Evolutionary conservation across 139 green algal genomes (phyloP).

Genomic region (Micractinium sp.): DNA sequence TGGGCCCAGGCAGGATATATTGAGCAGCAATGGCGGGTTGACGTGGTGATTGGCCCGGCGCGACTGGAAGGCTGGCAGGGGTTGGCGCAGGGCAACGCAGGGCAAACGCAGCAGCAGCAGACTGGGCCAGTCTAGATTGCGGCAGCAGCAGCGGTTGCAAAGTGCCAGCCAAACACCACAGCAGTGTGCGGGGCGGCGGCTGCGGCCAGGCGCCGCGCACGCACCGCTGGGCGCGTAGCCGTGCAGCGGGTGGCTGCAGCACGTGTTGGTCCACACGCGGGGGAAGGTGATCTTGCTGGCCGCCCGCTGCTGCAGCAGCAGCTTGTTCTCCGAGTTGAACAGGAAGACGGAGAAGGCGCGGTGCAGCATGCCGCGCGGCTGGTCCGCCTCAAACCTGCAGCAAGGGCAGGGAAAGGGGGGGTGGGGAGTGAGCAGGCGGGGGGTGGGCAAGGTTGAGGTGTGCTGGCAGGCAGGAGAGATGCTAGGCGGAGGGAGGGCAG

Average conservation of each 20-base stretch:
- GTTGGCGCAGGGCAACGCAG: not conserved
- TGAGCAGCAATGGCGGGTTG: too few relatives aligned
- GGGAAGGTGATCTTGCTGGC: slow-evolving; percentile 96
- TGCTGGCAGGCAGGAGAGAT: not conserved
- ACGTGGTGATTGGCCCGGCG: too few relatives aligned
- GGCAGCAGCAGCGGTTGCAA: too few relatives aligned
- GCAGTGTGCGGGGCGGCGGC: too few relatives aligned
- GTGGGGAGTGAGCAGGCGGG: not conserved
- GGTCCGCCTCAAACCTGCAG: slow-evolving; percentile 44
- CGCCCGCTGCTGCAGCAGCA: slow-evolving; percentile 93
- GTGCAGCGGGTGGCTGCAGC: slow-evolving; percentile 94
- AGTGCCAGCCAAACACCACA: too few relatives aligned
- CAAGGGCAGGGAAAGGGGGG: not conserved
- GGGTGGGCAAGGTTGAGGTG: not conserved
- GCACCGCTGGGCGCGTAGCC: slow-evolving; percentile 67
- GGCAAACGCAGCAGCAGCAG: not conserved
- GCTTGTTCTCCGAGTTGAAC: slow-evolving; percentile 84
- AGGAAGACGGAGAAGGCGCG: slow-evolving; percentile 97
- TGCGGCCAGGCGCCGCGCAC: not conserved
- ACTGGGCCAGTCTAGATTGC: too few relatives aligned
- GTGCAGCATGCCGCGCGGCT: slow-evolving; percentile 83
- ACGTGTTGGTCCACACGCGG: slow-evolving; percentile 97
- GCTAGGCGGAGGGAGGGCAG: too few relatives aligned
- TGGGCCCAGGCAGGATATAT: too few relatives aligned
- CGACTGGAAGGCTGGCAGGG: too few relatives aligned